Conservation (phyloP, 495 filamentous ascomycete species). For the Hapsidospora chrysogenum region DNA sequence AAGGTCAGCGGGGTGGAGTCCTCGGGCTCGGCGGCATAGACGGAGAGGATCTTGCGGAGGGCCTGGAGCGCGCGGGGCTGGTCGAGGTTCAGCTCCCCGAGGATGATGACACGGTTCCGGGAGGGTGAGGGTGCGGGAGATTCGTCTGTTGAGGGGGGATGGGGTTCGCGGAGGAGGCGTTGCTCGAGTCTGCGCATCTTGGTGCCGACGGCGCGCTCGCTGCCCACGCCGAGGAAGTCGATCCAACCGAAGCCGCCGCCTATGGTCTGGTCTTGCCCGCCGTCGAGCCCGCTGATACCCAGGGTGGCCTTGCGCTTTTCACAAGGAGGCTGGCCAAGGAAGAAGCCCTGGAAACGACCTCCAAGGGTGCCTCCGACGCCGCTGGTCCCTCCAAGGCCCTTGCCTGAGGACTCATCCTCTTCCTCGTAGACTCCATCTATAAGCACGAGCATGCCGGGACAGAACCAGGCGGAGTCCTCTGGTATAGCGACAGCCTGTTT, state of each 20-base stretch:
- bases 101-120: conserved; percentile 43
- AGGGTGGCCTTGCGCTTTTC: conserved; percentile 68
- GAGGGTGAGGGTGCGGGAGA: conserved; percentile 6
- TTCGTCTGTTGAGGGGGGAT: conserved; percentile 1
- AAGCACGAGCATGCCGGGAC: conserved; percentile 86
- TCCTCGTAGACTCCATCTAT: conserved; percentile 92
- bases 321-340: conserved; percentile 75
- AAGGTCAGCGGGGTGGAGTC: conserved; percentile 61
- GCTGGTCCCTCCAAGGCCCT: conserved; percentile 51
- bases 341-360: conserved; percentile 75
- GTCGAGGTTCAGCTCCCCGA: conserved; percentile 77
- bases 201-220: conserved; percentile 66
- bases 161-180: conserved; percentile 18
- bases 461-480: conserved; percentile 76
- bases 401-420: conserved; percentile 51
- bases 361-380: conserved; percentile 81
- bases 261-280: conserved; percentile 38
- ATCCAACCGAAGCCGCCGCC: conserved; percentile 88
- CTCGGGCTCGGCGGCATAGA: conserved; percentile 45
- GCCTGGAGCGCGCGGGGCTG: conserved; percentile 60
- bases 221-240: conserved; percentile 84
- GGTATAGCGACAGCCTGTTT: conserved; percentile 67
- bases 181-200: conserved; percentile 65
- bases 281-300: conserved; percentile 41
- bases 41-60: conserved; percentile 51